phyloP scores from a whole-genome alignment of 108 stramenopile genomes.

The Chaetoceros muelleri region DNA sequence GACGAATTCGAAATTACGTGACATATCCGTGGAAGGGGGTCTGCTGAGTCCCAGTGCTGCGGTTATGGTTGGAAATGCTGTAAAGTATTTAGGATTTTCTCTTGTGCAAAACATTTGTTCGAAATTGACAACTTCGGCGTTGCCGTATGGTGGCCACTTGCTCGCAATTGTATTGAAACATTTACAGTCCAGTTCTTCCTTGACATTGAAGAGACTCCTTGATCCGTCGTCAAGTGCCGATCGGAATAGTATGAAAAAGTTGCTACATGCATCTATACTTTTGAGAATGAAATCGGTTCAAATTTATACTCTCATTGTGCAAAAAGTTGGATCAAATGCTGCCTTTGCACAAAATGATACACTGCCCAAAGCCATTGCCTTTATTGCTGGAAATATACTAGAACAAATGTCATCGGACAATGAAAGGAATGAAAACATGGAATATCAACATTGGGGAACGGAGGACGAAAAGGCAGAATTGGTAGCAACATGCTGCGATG shows the following conservation, averaged over 20 bases:
- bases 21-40: slow-evolving; percentile 1
- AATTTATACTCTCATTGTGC: neutral
- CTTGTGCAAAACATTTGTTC: neutral
- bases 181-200: slow-evolving; percentile 1
- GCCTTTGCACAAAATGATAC: neutral
- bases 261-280: neutral
- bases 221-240: neutral
- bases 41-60: neutral
- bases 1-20: slow-evolving; percentile 1
- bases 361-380: neutral
- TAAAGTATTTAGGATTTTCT: neutral
- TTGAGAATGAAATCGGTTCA: neutral
- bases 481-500: neutral
- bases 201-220: neutral
- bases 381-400: slow-evolving; percentile 1
- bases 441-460: neutral
- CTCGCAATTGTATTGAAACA: neutral
- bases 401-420: neutral
- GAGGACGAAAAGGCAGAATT: neutral
- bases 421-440: neutral
- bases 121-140: neutral
- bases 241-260: neutral
- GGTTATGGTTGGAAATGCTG: neutral
- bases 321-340: neutral
- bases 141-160: neutral